Evolutionary conservation across 139 green algal species (phyloP), one percentile per base, ranked within the genome.

Genomic region (Coccomyxa sp.): DNA sequence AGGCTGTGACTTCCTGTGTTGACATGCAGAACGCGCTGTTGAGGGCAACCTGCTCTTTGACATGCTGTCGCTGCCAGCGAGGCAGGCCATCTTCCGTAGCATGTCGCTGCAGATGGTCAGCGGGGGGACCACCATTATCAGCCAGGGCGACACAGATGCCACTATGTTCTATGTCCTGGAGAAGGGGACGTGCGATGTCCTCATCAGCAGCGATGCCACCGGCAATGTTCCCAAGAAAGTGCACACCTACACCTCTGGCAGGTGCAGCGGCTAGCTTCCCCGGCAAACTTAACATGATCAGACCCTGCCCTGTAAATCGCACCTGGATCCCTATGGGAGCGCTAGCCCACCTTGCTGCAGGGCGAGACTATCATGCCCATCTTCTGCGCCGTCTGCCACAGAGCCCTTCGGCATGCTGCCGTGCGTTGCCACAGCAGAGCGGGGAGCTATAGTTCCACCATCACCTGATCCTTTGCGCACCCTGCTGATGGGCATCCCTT

Each of bases 1-100:
- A 7, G 50, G 27, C 18, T 64, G 50, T 64, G 50, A 64, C 50
- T 2, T 31, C 50, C 5, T 64, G 50, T 1, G 22, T 64, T 64
- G 50, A 18, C 50, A 16, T 83, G 76, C 87, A 94, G 90, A 84
- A 44, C 81, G 75, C 38, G 88, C 92, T 7, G 90, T 94, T 33
- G 55, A 81, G 10, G 84, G 85, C 78, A 95, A 93, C 82, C 79
- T 95, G 84, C 85, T 97, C 72, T 96, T 96, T 79, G 83, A 91
- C 77, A 89, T 88, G 31, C 79, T 97, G 71, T 84, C 87, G 0
- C 36, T 37, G 14, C 77, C 89, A 0, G 89, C 89, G 12, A 82
- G 90, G 37, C 87, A 92, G 22, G 90, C 91, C 55, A 92, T 97
- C 81, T 90, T 94, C 70, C 78, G 90, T 84, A 91, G 84, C 81